phyloP scores from a whole-genome alignment of 495 filamentous ascomycete genomes.

The Hyaloscypha variabilis region DNA sequence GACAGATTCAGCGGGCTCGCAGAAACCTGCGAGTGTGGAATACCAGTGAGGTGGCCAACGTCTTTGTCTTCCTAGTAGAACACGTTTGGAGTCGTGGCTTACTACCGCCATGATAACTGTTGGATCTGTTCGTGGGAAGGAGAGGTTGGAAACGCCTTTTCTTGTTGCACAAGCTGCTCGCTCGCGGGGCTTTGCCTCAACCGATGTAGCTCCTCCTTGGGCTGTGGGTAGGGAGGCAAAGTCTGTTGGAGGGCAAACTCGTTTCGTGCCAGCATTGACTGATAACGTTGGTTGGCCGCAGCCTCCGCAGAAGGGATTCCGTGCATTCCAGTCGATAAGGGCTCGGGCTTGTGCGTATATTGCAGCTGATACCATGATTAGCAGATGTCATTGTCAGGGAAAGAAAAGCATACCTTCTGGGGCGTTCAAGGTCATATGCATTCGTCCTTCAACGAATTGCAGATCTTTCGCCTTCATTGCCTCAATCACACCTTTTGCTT shows the following conservation, averaged over 20 bases:
- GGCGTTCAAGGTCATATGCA: constrained; percentile 50
- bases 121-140: constrained; percentile 93
- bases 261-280: constrained; percentile 87
- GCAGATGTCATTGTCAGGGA: background rate
- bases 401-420: constrained; percentile 57
- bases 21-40: constrained; percentile 89
- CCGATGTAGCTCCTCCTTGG: constrained; percentile 45
- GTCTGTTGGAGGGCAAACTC: constrained; percentile 84
- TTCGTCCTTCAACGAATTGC: constrained; percentile 60
- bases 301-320: constrained; percentile 88
- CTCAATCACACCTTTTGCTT: constrained; percentile 40
- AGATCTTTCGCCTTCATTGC: constrained; percentile 60
- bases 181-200: constrained; percentile 35
- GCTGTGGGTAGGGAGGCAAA: constrained; percentile 78
- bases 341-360: constrained; percentile 90
- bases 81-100: constrained; percentile 67
- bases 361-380: constrained; percentile 59
- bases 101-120: constrained; percentile 95
- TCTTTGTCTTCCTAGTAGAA: constrained; percentile 85
- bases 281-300: constrained; percentile 86
- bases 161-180: constrained; percentile 77
- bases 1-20: constrained; percentile 91
- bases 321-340: constrained; percentile 91
- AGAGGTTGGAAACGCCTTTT: constrained; percentile 76
- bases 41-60: constrained; percentile 87